These are phyloP conservation scores for Globisporangium cederbergense DNA, from an alignment of 352 stramenopile genomes.

Conservation along the genomic window DNA sequence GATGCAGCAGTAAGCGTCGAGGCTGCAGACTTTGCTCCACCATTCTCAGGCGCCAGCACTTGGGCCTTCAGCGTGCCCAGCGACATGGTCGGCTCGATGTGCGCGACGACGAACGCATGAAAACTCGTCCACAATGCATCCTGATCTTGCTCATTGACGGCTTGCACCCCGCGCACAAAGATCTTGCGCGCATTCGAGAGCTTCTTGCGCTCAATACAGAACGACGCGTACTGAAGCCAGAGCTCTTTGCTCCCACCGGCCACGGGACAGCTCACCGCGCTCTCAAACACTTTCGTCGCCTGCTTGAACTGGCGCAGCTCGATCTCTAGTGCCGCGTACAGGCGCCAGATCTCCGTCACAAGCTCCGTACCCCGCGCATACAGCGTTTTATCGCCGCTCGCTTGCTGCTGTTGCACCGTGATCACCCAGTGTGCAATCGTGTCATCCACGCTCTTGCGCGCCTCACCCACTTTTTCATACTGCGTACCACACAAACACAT, in stretches of 20 bases:
- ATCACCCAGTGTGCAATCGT: slow-evolving; percentile 44
- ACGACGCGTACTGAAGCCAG: slow-evolving; percentile 69
- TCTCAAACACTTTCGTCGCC: slow-evolving; percentile 76
- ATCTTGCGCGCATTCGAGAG: slow-evolving; percentile 75
- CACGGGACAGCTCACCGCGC: slow-evolving; percentile 47
- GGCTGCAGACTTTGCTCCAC: slow-evolving; percentile 11
- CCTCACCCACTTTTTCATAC: slow-evolving; percentile 70
- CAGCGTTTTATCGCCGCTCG: slow-evolving; percentile 16
- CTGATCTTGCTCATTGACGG: slow-evolving; percentile 39
- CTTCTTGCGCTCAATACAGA: slow-evolving; percentile 73
- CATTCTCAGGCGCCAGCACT: slow-evolving; percentile 37
- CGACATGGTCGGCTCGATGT: slow-evolving; percentile 57
- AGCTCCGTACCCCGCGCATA: slow-evolving; percentile 19
- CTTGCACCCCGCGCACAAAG: slow-evolving; percentile 53
- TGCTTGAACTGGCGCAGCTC: slow-evolving; percentile 83
- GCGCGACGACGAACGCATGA: slow-evolving; percentile 55
- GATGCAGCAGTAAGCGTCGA: slow-evolving; percentile 6
- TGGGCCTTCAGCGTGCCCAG: slow-evolving; percentile 55
- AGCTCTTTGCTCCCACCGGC: slow-evolving; percentile 30
- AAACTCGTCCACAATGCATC: slow-evolving; percentile 46
- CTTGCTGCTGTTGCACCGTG: slow-evolving; percentile 9
- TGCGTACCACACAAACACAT: slow-evolving; percentile 15
- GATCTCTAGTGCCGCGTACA: slow-evolving; percentile 77
- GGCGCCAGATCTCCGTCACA: slow-evolving; percentile 44
- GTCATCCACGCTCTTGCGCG: slow-evolving; percentile 47